phyloP scores from a whole-genome alignment of 441 rosid genomes.

The Biscutella laevigata region DNA sequence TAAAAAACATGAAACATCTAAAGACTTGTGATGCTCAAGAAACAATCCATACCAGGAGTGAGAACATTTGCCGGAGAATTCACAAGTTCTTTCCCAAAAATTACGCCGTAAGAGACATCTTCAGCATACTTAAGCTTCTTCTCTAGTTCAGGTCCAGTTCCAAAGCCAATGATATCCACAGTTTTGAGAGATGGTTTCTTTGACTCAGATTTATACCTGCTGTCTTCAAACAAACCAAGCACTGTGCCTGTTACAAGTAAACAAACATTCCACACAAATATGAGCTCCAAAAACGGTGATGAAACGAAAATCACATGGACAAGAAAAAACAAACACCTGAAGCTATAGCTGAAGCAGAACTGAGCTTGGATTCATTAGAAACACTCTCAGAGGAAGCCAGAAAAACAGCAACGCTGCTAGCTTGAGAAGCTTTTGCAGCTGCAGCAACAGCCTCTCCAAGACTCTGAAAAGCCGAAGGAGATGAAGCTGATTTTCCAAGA shows the following conservation, averaged over 20 bases:
- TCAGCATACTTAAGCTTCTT: slow-evolving; percentile 78
- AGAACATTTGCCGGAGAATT: slow-evolving; percentile 94
- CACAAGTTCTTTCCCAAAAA: slow-evolving; percentile 73
- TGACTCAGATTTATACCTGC: slow-evolving; percentile 66
- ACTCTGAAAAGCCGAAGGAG: slow-evolving; percentile 40
- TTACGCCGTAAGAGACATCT: slow-evolving; percentile 66
- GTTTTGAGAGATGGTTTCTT: slow-evolving; percentile 58
- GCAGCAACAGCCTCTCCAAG: slow-evolving; percentile 82
- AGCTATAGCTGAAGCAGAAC: slow-evolving; percentile 69
- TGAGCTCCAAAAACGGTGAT: slow-evolving; percentile 58
- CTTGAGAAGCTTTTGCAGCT: slow-evolving; percentile 66
- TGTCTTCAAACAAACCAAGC: slow-evolving; percentile 67
- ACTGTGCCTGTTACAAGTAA: slow-evolving; percentile 60
- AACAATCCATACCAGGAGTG: slow-evolving; percentile 59
- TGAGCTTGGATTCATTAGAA: slow-evolving; percentile 51
- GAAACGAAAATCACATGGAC: not conserved
- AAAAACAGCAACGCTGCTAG: slow-evolving; percentile 46
- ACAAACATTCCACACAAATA: slow-evolving; percentile 47
- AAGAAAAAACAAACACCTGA: slow-evolving; percentile 36
- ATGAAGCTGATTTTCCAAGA: slow-evolving; percentile 55
- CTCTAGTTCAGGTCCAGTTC: slow-evolving; percentile 61
- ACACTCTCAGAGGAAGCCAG: slow-evolving; percentile 55
- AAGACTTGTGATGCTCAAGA: not conserved
- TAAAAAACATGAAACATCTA: not conserved
- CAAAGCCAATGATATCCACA: slow-evolving; percentile 79